Percentiles rank a stretch among this genome's conserved stretches.
These are phyloP conservation scores for Astrothelium macrocarpum DNA, from an alignment of 495 filamentous ascomycete genomes.

Conservation along the genomic window DNA sequence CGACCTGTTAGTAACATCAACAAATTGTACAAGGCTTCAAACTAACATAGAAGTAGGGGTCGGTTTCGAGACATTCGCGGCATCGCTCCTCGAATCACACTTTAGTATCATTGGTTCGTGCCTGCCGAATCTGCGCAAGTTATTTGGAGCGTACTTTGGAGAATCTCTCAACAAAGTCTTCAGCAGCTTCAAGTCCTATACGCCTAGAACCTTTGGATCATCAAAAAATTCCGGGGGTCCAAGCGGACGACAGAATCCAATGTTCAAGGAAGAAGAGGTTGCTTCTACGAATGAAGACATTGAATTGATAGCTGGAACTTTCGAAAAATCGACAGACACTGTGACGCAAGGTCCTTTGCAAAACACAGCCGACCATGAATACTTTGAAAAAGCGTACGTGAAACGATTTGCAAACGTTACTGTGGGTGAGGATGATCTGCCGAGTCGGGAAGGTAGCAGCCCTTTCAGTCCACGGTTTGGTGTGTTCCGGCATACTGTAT, in stretches of 20 bases:
- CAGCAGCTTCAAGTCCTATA: neutral
- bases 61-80: conserved; percentile 23
- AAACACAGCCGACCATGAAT: neutral
- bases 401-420: neutral
- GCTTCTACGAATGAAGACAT: neutral
- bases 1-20: conserved; percentile 17
- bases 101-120: conserved; percentile 23
- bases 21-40: neutral
- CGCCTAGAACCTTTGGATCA: neutral
- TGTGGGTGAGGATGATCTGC: conserved; percentile 1
- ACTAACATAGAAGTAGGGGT: conserved; percentile 11
- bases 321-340: neutral
- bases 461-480: neutral
- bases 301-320: neutral
- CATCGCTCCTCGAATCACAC: conserved; percentile 22
- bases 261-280: neutral
- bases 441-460: neutral
- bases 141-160: conserved; percentile 10
- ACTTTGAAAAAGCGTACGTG: neutral
- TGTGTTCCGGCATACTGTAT: neutral
- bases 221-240: neutral
- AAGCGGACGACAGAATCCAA: neutral
- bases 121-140: conserved; percentile 17
- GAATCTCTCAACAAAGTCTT: neutral
- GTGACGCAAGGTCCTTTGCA: neutral